Conservation (phyloP, 352 stramenopile genomes). For the Achlya hypogyna region DNA sequence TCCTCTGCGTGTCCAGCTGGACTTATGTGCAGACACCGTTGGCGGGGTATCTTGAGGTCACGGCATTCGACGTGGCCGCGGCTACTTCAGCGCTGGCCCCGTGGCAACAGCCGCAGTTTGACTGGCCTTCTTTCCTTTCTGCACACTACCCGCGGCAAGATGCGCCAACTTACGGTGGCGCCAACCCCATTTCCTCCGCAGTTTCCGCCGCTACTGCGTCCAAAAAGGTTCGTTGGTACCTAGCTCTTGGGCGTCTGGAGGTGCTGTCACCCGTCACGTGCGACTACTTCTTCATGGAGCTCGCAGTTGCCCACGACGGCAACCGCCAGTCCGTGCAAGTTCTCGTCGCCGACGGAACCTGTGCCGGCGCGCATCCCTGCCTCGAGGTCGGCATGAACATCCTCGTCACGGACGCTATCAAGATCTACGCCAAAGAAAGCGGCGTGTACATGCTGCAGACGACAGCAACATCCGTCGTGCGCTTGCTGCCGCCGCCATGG, state of each 20-base stretch:
- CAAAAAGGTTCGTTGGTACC: slow-evolving; percentile 30
- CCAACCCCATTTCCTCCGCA: slow-evolving; percentile 22
- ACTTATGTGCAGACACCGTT: slow-evolving; percentile 30
- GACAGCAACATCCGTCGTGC: slow-evolving; percentile 25
- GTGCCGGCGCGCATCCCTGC: slow-evolving; percentile 40
- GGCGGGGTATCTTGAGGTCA: slow-evolving; percentile 36
- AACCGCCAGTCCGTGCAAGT: slow-evolving; percentile 36
- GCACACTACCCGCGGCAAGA: slow-evolving; percentile 30
- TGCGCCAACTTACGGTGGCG: slow-evolving; percentile 36
- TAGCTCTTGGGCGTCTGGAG: slow-evolving; percentile 37
- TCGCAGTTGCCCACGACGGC: slow-evolving; percentile 26
- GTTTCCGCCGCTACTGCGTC: background rate
- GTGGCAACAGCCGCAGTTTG: slow-evolving; percentile 14
- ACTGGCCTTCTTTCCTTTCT: slow-evolving; percentile 27
- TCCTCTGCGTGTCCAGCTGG: too few species aligned
- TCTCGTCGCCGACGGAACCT: slow-evolving; percentile 33
- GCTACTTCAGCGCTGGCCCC: background rate
- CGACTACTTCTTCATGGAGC: slow-evolving; percentile 59
- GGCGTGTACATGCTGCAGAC: slow-evolving; percentile 51
- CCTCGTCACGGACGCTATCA: slow-evolving; percentile 51
- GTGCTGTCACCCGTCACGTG: slow-evolving; percentile 46
- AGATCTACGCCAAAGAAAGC: slow-evolving; percentile 52
- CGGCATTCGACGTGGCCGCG: slow-evolving; percentile 15
- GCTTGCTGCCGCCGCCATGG: slow-evolving; percentile 22
- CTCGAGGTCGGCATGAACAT: slow-evolving; percentile 32